phyloP scores from a whole-genome alignment of 2,329 filamentous ascomycete genomes.

The Colletotrichum sp. region DNA sequence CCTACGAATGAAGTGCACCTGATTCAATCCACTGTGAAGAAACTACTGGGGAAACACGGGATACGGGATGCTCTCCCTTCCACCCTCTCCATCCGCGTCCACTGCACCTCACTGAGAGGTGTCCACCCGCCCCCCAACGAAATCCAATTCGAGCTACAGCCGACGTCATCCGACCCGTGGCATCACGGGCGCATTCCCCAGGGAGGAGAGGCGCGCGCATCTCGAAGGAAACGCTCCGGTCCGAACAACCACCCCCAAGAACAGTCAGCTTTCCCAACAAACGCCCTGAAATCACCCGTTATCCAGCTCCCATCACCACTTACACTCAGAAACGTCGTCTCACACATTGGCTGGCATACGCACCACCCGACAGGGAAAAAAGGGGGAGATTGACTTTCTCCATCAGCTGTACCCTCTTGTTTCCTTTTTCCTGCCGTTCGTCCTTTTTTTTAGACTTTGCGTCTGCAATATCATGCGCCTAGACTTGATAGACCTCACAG shows the following conservation, averaged over 20 bases:
- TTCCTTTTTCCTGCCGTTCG: not conserved
- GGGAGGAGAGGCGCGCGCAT: conserved; percentile 1
- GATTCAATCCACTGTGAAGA: not conserved
- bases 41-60: not conserved
- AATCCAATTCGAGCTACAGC: conserved; percentile 14
- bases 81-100: not conserved
- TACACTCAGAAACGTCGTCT: not conserved
- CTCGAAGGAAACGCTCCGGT: not conserved
- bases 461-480: conserved; percentile 17
- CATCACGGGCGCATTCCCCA: conserved; percentile 20
- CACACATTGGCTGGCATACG: not conserved
- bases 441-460: not conserved
- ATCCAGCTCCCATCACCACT: not conserved
- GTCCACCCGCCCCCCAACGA: conserved; percentile 12
- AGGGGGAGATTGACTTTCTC: not conserved
- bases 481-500: not conserved
- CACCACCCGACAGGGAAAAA: not conserved
- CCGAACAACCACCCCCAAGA: not conserved
- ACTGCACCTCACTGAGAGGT: not conserved
- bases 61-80: not conserved
- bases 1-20: not conserved
- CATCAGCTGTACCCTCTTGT: not conserved
- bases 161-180: conserved; percentile 21
- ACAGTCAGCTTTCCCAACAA: not conserved
- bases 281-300: not conserved